phyloP scores from a whole-genome alignment of 78 protist species.

The Pelomyxa schiedti region DNA sequence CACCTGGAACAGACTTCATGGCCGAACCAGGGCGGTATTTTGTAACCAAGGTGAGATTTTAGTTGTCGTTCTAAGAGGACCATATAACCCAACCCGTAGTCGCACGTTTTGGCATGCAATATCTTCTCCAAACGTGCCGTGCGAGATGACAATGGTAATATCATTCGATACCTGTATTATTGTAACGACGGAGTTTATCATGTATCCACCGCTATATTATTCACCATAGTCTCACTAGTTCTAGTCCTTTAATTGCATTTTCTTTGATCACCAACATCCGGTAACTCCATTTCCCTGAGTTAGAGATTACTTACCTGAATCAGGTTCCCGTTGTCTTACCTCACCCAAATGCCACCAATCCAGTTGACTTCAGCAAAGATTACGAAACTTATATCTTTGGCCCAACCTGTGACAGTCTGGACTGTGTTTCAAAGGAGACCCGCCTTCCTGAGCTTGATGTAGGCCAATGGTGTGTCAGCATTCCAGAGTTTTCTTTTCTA shows the following conservation, averaged over 20 bases:
- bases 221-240: no score
- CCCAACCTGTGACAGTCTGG: slow-evolving; percentile 96
- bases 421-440: slow-evolving; percentile 47
- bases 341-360: no score
- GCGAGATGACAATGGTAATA: not conserved
- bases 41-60: slow-evolving; percentile 40
- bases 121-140: slow-evolving; percentile 58
- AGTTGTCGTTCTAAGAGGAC: no score
- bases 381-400: slow-evolving; percentile 88
- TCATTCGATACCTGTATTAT: slow-evolving; percentile 41
- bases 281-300: no score
- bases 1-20: slow-evolving; percentile 62
- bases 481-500: no score
- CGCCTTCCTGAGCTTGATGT: slow-evolving; percentile 69
- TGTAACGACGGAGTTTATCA: slow-evolving; percentile 88
- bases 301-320: no score
- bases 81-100: no score
- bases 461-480: slow-evolving; percentile 97
- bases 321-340: slow-evolving; percentile 27
- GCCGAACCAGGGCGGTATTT: slow-evolving; percentile 95
- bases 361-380: no score
- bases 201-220: no score
- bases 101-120: slow-evolving; percentile 61
- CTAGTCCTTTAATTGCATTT: slow-evolving; percentile 85
- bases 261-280: slow-evolving; percentile 83